Evolutionary conservation across 768 basidiomycete genomes (phyloP).

Genomic region (Paxillus rubicundulus): DNA sequence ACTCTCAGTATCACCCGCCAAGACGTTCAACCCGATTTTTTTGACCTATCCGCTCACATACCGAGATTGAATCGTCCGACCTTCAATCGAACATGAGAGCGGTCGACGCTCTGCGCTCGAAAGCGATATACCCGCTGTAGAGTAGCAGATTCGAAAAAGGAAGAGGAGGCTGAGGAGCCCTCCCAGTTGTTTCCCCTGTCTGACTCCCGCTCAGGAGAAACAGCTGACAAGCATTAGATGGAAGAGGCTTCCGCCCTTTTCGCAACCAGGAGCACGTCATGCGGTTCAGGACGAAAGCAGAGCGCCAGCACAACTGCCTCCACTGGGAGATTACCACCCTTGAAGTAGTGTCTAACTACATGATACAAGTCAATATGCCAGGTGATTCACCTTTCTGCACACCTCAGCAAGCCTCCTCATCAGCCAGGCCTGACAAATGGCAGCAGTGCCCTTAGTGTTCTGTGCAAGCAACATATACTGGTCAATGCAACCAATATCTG

Average conservation of each 20-base stretch:
- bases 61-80: slow-evolving; percentile 82
- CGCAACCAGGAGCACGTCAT: slow-evolving; percentile 83
- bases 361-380: too few relatives aligned
- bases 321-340: slow-evolving; percentile 75
- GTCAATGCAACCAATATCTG: too few relatives aligned
- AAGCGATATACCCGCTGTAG: slow-evolving; percentile 59
- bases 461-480: too few relatives aligned
- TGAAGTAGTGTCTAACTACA: too few relatives aligned
- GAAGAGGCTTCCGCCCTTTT: slow-evolving; percentile 78
- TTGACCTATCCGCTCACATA: slow-evolving; percentile 82
- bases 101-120: slow-evolving; percentile 63
- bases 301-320: slow-evolving; percentile 75
- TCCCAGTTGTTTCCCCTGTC: slow-evolving; percentile 65
- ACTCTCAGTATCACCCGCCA: slow-evolving; percentile 66
- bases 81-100: slow-evolving; percentile 63
- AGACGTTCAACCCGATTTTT: slow-evolving; percentile 79
- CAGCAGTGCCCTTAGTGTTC: too few relatives aligned
- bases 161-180: slow-evolving; percentile 61
- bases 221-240: slow-evolving; percentile 59
- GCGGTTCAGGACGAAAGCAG: slow-evolving; percentile 78
- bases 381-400: too few relatives aligned
- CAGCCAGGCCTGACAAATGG: too few relatives aligned
- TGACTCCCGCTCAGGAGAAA: slow-evolving; percentile 48
- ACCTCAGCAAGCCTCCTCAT: too few relatives aligned
- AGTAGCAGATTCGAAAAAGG: slow-evolving; percentile 58